Conservation (phyloP, 2,329 filamentous ascomycete species). For the Neoscytalidium dimidiatum region DNA sequence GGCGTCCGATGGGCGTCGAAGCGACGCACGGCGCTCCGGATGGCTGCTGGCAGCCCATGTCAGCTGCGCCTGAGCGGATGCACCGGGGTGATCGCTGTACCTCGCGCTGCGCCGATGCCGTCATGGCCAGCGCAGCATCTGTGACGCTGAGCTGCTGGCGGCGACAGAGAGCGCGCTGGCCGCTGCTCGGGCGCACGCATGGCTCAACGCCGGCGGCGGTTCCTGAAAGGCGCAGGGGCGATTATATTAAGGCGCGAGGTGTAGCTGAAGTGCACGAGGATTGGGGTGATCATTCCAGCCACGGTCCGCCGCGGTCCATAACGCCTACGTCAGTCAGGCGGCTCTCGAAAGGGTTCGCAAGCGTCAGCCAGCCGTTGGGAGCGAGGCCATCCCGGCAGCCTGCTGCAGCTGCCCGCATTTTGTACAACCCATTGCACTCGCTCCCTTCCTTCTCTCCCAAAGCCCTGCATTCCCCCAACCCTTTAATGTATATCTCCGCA, state of each 20-base stretch:
- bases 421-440: conserved; percentile 17
- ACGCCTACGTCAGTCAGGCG: conserved; percentile 18
- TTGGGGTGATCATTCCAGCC: conserved; percentile 9
- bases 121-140: conserved; percentile 1
- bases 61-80: background rate
- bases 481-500: background rate
- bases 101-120: background rate
- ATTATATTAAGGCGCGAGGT: conserved; percentile 5
- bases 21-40: background rate
- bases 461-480: background rate
- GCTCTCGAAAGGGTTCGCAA: conserved; percentile 16
- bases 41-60: background rate
- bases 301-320: conserved; percentile 2
- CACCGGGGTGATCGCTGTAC: conserved; percentile 1
- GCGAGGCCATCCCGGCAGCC: conserved; percentile 10
- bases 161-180: background rate
- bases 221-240: conserved; percentile 8
- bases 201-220: background rate
- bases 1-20: background rate
- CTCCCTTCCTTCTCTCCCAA: background rate
- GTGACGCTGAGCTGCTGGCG: background rate
- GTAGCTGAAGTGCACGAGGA: conserved; percentile 6
- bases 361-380: conserved; percentile 14
- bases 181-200: background rate
- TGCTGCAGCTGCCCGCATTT: conserved; percentile 15